Evolutionary conservation across 495 filamentous ascomycete species (phyloP), one percentile per base, ranked within the genome.

Genomic region (Xeromyces bisporus): DNA sequence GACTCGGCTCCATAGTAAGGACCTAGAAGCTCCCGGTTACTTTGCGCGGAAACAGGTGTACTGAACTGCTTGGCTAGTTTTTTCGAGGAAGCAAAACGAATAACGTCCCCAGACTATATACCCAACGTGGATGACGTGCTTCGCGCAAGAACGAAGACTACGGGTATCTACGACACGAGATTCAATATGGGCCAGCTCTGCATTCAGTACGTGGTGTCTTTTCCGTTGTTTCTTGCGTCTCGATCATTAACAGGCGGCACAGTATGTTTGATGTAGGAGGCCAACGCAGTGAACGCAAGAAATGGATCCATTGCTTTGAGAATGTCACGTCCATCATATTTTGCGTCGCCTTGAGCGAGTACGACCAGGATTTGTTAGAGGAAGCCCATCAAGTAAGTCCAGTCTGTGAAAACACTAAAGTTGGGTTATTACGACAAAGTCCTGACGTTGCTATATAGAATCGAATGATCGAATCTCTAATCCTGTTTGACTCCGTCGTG

Each of bases 241-340:
- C n/a, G n/a, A n/a, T n/a, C n/a, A n/a, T n/a, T n/a, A n/a, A n/a
- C n/a, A 15, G n/a, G 4, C 26, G 29, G 43, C 30, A 37, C 40
- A 93, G 85, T 64, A 97, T 97, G 89, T 97, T 97, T 50, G 89
- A 97, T 52, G 89, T 97, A 13, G 89, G 89, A 35, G 89, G 89
- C 18, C 89, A 97, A 59, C 65, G 89, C 42, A 93, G 85, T 52
- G 89, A 97, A 52, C 73, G 89, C 32, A 97, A 97, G 60, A 97
- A 97, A 58, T 97, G 89, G 89, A 97, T 97, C 45, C 89, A 97
- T 58, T 97, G 89, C 62, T 97, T 97, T 51, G 89, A 97, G 52
- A 93, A 94, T 41, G 89, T 97, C 40, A 97, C 89, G 7, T 97
- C 89, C n/a, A 97, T 97, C 54, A 96, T 97, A 44, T 97, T 97